These are phyloP conservation scores for Globisporangium yorkense DNA, from an alignment of 352 stramenopile genomes.

Conservation along the genomic window DNA sequence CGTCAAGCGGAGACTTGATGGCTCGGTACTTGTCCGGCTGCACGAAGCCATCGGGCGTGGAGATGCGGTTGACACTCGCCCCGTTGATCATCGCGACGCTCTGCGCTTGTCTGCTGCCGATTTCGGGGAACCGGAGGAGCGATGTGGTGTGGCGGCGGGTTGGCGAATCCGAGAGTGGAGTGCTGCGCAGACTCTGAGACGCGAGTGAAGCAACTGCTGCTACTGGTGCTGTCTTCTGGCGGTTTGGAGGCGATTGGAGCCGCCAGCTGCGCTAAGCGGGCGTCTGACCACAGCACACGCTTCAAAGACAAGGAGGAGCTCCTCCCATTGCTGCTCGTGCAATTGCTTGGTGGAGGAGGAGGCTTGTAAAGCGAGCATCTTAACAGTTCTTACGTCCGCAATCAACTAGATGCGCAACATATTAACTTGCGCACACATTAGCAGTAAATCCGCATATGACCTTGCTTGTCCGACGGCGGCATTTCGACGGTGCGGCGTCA, in stretches of 20 bases:
- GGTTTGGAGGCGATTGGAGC: background rate
- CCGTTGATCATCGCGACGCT: background rate
- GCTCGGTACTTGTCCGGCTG: conserved; percentile 7
- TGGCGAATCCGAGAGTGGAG: background rate
- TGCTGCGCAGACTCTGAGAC: background rate
- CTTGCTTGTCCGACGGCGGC: conserved; percentile 22
- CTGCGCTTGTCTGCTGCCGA: too few species aligned
- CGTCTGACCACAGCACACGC: background rate
- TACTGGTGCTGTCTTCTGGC: background rate
- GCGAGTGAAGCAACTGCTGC: background rate
- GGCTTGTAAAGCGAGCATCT: too few species aligned
- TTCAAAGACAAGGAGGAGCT: background rate
- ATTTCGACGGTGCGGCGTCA: conserved; percentile 14
- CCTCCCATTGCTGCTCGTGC: background rate
- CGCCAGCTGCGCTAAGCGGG: background rate
- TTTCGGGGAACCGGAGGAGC: too few species aligned
- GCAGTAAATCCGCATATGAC: background rate
- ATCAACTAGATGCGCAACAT: too few species aligned
- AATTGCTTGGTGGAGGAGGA: background rate
- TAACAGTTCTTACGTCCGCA: too few species aligned
- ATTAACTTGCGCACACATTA: background rate
- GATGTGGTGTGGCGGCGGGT: background rate
- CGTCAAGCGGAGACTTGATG: conserved; percentile 9
- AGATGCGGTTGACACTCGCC: background rate
- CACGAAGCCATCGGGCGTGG: conserved; percentile 1